These are phyloP conservation scores for Cordyceps cicadae DNA, from an alignment of 2,329 filamentous ascomycete species.

Conservation along the genomic window DNA sequence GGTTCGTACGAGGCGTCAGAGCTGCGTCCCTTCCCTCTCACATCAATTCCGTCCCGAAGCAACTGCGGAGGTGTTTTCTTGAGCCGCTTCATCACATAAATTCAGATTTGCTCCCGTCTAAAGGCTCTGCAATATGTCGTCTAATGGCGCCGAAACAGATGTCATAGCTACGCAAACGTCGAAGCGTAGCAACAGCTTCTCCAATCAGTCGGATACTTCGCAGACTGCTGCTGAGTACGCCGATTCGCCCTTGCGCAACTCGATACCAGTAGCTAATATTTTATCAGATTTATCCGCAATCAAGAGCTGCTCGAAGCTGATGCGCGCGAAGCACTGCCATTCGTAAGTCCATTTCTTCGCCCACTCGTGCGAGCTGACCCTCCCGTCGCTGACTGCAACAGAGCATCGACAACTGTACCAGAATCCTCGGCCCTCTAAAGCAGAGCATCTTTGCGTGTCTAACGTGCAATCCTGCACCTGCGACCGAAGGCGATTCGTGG, in stretches of 20 bases:
- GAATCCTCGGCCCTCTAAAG: constrained; percentile 76
- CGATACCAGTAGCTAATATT: background rate
- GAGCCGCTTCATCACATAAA: background rate
- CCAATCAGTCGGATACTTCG: constrained; percentile 52
- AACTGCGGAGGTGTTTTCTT: background rate
- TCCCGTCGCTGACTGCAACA: constrained; percentile 29
- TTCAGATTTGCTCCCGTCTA: background rate
- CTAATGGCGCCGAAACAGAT: constrained; percentile 13
- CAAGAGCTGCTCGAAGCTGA: constrained; percentile 91
- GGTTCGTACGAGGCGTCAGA: background rate
- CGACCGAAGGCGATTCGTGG: constrained; percentile 43
- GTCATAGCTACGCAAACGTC: constrained; percentile 15
- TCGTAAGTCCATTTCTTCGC: constrained; percentile 46
- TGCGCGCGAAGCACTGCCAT: constrained; percentile 88
- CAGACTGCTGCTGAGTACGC: constrained; percentile 64
- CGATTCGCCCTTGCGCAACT: background rate
- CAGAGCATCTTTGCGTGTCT: constrained; percentile 89
- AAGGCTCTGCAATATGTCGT: background rate
- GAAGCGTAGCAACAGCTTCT: constrained; percentile 50
- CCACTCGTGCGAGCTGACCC: background rate
- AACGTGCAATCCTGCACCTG: constrained; percentile 79
- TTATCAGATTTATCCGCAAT: constrained; percentile 67
- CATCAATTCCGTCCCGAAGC: background rate
- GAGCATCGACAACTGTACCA: constrained; percentile 92
- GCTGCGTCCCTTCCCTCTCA: background rate